Conservation (phyloP, 805 yeast genomes). For the Metschnikowia cerradonensis region DNA sequence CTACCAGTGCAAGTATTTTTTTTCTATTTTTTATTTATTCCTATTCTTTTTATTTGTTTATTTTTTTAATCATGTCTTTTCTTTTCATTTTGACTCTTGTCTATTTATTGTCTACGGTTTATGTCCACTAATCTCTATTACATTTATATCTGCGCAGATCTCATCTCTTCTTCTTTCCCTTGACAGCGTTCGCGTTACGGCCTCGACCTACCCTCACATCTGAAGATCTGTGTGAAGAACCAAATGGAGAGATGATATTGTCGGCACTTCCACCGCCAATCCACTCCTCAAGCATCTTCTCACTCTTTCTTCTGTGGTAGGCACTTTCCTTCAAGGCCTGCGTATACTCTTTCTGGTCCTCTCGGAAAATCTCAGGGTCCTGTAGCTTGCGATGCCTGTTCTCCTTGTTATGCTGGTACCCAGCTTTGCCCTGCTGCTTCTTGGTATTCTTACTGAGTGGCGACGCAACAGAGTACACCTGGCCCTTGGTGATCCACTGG, state of each 20-base stretch:
- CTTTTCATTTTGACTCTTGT: not conserved
- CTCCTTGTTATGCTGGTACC: slow-evolving; percentile 68
- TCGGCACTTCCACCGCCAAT: slow-evolving; percentile 93
- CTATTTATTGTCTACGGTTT: not conserved
- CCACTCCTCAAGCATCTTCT: slow-evolving; percentile 81
- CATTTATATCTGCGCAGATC: not conserved
- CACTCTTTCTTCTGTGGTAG: slow-evolving; percentile 83
- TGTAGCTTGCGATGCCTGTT: slow-evolving; percentile 48
- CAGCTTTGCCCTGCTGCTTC: slow-evolving; percentile 73
- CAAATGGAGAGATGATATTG: slow-evolving; percentile 83
- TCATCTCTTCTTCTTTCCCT: slow-evolving; percentile 15
- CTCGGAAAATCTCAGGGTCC: slow-evolving; percentile 62
- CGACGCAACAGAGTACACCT: slow-evolving; percentile 74
- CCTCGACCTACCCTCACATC: slow-evolving; percentile 85
- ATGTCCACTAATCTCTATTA: not conserved
- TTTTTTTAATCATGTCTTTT: not conserved
- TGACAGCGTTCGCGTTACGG: slow-evolving; percentile 69
- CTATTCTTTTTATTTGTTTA: not conserved
- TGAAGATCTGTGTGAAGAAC: slow-evolving; percentile 38
- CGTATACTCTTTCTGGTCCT: slow-evolving; percentile 91
- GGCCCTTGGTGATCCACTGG: slow-evolving; percentile 91
- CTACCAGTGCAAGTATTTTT: too few species aligned
- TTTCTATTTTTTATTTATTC: too few species aligned
- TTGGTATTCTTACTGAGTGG: slow-evolving; percentile 78
- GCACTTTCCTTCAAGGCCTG: slow-evolving; percentile 83